phyloP scores from a whole-genome alignment of 768 basidiomycete genomes.

The Amanita molliuscula region DNA sequence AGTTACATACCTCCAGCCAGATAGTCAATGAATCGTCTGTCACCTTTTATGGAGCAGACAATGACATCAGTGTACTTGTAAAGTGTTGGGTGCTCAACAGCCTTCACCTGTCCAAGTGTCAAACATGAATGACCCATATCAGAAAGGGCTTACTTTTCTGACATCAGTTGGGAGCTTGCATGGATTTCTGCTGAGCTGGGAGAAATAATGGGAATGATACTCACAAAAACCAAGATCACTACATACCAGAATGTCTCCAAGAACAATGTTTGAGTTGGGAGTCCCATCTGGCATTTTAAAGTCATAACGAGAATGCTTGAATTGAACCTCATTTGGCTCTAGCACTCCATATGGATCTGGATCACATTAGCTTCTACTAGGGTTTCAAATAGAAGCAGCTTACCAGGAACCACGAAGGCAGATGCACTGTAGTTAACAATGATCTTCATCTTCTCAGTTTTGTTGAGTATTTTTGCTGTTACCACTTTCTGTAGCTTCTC shows the following conservation, averaged over 20 bases:
- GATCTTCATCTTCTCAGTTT: conserved; percentile 34
- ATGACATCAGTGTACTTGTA: conserved; percentile 47
- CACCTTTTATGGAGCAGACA: conserved; percentile 40
- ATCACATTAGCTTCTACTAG: neutral
- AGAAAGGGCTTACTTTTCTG: conserved; percentile 36
- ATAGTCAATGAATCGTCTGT: conserved; percentile 49
- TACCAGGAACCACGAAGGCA: conserved; percentile 56
- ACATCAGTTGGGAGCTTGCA: conserved; percentile 59
- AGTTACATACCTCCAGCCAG: conserved; percentile 45
- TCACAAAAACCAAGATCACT: neutral
- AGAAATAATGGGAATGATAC: neutral
- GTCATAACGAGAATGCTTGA: conserved; percentile 36
- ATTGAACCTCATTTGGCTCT: conserved; percentile 43
- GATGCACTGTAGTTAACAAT: conserved; percentile 46
- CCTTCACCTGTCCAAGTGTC: conserved; percentile 33
- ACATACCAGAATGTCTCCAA: conserved; percentile 52
- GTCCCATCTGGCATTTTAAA: conserved; percentile 32
- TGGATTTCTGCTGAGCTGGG: conserved; percentile 30
- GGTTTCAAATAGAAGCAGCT: conserved; percentile 11
- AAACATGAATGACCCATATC: neutral
- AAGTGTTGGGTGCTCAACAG: conserved; percentile 42
- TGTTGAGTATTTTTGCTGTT: conserved; percentile 29
- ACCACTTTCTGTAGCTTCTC: conserved; percentile 45
- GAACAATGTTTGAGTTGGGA: conserved; percentile 35
- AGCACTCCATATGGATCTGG: conserved; percentile 45